phyloP scores from a whole-genome alignment of 2,329 filamentous ascomycete species.

The Colletotrichum orchidophilum region DNA sequence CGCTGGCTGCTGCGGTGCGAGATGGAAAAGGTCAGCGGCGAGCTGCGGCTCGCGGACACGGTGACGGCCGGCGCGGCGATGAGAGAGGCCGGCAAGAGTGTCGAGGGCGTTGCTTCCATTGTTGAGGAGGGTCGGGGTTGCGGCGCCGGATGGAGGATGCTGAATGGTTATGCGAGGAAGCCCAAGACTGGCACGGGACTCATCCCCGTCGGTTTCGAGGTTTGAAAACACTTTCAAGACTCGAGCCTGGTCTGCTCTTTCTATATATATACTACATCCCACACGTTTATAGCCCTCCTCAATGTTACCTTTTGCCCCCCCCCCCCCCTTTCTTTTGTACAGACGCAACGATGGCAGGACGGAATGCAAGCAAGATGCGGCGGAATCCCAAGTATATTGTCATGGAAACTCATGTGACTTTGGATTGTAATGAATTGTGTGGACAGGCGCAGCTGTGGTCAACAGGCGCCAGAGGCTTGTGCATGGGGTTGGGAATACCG shows the following conservation, averaged over 20 bases:
- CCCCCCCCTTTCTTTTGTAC: not conserved
- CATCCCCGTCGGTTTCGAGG: conserved; percentile 41
- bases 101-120: conserved; percentile 68
- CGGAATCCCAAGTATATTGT: not conserved
- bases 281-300: not conserved
- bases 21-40: conserved; percentile 80
- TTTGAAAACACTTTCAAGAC: not conserved
- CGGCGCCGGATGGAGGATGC: conserved; percentile 68
- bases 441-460: not conserved
- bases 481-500: not conserved
- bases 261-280: not conserved
- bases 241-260: too few relatives aligned
- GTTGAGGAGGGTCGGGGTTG: conserved; percentile 70
- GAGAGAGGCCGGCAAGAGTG: conserved; percentile 65
- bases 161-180: conserved; percentile 73
- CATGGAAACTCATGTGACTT: not conserved
- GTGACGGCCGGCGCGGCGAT: conserved; percentile 61
- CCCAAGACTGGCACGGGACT: conserved; percentile 52
- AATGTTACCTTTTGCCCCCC: not conserved
- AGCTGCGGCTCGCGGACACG: conserved; percentile 64
- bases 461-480: conserved; percentile 7
- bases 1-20: conserved; percentile 92
- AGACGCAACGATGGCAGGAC: not conserved
- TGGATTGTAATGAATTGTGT: not conserved
- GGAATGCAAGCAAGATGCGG: not conserved